These are phyloP conservation scores for Colletotrichum godetiae DNA, from an alignment of 2,329 filamentous ascomycete genomes.

Conservation along the genomic window DNA sequence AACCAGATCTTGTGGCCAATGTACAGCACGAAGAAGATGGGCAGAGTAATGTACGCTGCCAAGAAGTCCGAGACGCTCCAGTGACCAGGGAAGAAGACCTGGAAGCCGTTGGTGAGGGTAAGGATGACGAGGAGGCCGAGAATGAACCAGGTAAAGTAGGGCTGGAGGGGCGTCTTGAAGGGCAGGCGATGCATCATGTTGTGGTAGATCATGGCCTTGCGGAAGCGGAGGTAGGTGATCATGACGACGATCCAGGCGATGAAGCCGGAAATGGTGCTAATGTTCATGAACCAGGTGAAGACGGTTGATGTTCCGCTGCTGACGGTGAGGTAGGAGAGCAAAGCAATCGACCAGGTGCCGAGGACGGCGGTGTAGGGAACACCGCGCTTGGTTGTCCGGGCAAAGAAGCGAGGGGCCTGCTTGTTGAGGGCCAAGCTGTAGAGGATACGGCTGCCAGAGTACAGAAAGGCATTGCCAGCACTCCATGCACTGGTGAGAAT, in stretches of 20 bases:
- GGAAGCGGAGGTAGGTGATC: slow-evolving; percentile 70
- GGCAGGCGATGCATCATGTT: slow-evolving; percentile 62
- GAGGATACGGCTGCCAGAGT: slow-evolving; percentile 76
- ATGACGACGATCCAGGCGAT: slow-evolving; percentile 71
- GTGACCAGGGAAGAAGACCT: slow-evolving; percentile 74
- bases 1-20: slow-evolving; percentile 67
- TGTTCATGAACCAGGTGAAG: slow-evolving; percentile 78
- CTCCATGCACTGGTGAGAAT: slow-evolving; percentile 74
- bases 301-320: slow-evolving; percentile 71
- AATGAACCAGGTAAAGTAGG: slow-evolving; percentile 73
- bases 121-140: slow-evolving; percentile 70
- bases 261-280: slow-evolving; percentile 72
- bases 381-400: slow-evolving; percentile 68
- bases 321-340: slow-evolving; percentile 77
- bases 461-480: slow-evolving; percentile 72
- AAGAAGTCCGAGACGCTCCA: slow-evolving; percentile 74
- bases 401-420: slow-evolving; percentile 73
- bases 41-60: slow-evolving; percentile 72
- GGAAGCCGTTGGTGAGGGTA: slow-evolving; percentile 80
- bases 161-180: slow-evolving; percentile 64
- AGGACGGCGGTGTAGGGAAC: slow-evolving; percentile 69
- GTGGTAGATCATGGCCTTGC: slow-evolving; percentile 64
- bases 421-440: slow-evolving; percentile 75
- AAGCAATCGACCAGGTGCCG: slow-evolving; percentile 67
- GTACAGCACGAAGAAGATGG: slow-evolving; percentile 70